phyloP scores from a whole-genome alignment of 371 early-diverging fungal genomes.

The Mortierella sp. region DNA sequence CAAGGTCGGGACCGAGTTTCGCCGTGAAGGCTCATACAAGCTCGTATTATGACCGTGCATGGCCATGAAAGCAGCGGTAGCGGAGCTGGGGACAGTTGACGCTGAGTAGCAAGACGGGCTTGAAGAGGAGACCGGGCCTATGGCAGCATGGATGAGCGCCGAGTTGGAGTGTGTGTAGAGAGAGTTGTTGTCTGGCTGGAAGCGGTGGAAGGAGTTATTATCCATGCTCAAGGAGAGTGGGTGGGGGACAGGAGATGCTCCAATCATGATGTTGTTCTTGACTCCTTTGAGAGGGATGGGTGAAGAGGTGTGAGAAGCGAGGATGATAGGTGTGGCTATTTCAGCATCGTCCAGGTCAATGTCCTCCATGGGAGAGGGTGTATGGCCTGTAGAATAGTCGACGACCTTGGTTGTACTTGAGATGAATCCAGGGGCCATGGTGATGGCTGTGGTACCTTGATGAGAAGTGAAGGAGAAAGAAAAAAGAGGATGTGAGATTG shows the following conservation, averaged over 20 bases:
- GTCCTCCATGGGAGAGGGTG: constrained; percentile 14
- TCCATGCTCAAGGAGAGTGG: constrained; percentile 32
- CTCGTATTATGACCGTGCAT: constrained; percentile 38
- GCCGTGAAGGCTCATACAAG: constrained; percentile 28
- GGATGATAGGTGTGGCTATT: constrained; percentile 14
- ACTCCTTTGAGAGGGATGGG: constrained; percentile 25
- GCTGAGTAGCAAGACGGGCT: constrained; percentile 14
- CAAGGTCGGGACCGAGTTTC: constrained; percentile 47
- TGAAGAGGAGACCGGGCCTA: constrained; percentile 15
- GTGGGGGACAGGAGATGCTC: constrained; percentile 27
- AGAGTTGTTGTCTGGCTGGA: constrained; percentile 31
- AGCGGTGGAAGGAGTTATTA: constrained; percentile 37
- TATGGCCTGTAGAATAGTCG: background rate
- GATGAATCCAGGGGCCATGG: constrained; percentile 5
- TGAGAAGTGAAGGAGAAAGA: constrained; percentile 1
- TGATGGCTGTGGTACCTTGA: constrained; percentile 2
- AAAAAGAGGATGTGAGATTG: background rate
- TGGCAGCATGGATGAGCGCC: constrained; percentile 21
- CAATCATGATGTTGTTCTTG: constrained; percentile 44
- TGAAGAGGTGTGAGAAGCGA: constrained; percentile 21
- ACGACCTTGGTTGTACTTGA: constrained; percentile 7
- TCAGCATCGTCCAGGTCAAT: constrained; percentile 11
- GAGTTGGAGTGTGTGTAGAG: constrained; percentile 22
- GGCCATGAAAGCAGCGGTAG: constrained; percentile 41
- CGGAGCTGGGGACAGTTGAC: constrained; percentile 20